Evolutionary conservation across 1,284 basidiomycete genomes (phyloP), one percentile per base, ranked within the genome.

Genomic region (Cutaneotrichosporon sp.): DNA sequence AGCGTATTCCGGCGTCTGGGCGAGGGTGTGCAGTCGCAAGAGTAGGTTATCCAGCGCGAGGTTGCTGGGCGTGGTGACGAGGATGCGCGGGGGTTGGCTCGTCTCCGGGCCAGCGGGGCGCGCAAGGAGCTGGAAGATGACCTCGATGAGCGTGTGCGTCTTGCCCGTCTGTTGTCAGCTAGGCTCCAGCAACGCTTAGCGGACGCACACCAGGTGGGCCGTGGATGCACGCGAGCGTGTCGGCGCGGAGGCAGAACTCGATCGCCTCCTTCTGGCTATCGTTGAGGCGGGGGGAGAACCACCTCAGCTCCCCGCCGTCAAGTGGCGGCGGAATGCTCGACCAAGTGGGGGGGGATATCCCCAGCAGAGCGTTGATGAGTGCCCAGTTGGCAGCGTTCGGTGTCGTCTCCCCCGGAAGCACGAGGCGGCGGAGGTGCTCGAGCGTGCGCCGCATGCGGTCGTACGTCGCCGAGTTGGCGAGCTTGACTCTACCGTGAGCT

Each of bases 221-320:
- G 73, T 97, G 95, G n/a, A 99, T 94, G 67, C 94, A 91, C 0
- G 91, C 90, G 0, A 97, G 84, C 72, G 94, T 89, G 1, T 86
- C 67, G 1, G 81, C 76, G 11, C 65, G 66, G 14, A 80, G 59
- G 43, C 76, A 75, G 62, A 78, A 78, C 53, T 67, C 49, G 18
- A 80, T 86, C 0, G 94, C 93, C 20, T 85, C 83, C 73, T 88
- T 87, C 75, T 99, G 95, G 63, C 90, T 91, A 0, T 83, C 78
- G 74, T 99, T 98, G 47, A 98, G 81, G 0, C 81, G 84, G 0
- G 83, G 75, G 68, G 97, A 90, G 68, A 91, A 90, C 78, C 90
- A 94, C 2, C 81, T 71, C n/a, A 92, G 68, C 7, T 49, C 43
- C 4, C 24, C 24, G n/a, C 54, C 54, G 9, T 25, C 51, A 16